Percentiles rank a stretch among this genome's conserved stretches.
These are phyloP conservation scores for Schwanniomyces etchellsii DNA, from an alignment of 1,139 yeast genomes.

Conservation along the genomic window DNA sequence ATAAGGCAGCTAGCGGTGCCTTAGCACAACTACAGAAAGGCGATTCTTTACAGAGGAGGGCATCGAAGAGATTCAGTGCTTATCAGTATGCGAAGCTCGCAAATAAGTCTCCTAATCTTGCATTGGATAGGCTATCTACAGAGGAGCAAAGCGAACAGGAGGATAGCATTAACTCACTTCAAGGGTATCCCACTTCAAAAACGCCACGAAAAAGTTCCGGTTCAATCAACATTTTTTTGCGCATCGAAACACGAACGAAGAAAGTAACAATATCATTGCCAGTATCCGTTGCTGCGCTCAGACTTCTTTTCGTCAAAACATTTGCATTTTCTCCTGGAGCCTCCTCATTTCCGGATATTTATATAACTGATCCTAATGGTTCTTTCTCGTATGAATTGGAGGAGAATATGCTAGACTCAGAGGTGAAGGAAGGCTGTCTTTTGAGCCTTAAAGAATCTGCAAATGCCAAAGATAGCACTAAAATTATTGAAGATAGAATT, in stretches of 20 bases:
- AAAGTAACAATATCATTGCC: slow-evolving; percentile 50
- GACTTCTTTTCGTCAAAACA: slow-evolving; percentile 77
- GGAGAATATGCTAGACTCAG: slow-evolving; percentile 49
- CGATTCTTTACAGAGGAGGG: slow-evolving; percentile 80
- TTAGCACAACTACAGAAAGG: slow-evolving; percentile 74
- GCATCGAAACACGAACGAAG: slow-evolving; percentile 56
- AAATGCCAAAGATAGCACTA: slow-evolving; percentile 14
- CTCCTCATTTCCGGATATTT: slow-evolving; percentile 72
- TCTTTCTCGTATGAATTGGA: slow-evolving; percentile 77
- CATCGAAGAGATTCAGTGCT: slow-evolving; percentile 88
- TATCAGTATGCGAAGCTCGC: slow-evolving; percentile 83
- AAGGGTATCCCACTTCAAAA: too few species aligned
- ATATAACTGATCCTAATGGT: slow-evolving; percentile 57
- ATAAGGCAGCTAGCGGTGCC: slow-evolving; percentile 39
- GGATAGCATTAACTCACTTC: slow-evolving; percentile 12
- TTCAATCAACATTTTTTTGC: slow-evolving; percentile 38
- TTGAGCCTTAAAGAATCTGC: slow-evolving; percentile 37
- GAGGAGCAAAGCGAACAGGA: slow-evolving; percentile 8
- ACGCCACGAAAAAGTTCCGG: slow-evolving; percentile 3
- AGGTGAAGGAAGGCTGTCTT: slow-evolving; percentile 56
- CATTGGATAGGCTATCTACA: slow-evolving; percentile 9
- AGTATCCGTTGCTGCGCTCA: slow-evolving; percentile 55
- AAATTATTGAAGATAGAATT: slow-evolving; percentile 21
- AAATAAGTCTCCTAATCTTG: slow-evolving; percentile 33
- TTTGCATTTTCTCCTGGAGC: slow-evolving; percentile 80